Conservation (phyloP, 2,329 filamentous ascomycete genomes). For the Phyllosticta citriasiana region DNA sequence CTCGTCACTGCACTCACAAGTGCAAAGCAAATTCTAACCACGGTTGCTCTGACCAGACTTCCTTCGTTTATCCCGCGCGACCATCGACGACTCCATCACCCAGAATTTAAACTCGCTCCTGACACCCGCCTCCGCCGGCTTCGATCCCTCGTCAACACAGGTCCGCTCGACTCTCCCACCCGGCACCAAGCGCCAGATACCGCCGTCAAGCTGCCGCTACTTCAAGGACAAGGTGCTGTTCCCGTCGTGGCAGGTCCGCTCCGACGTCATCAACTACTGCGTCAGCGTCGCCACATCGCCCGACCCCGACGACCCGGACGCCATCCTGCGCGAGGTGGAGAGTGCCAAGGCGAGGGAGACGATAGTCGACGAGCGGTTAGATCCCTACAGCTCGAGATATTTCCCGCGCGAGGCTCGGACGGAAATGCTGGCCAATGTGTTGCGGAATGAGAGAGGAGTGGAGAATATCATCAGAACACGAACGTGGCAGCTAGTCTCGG, state of each 20-base stretch:
- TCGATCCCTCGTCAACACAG: slow-evolving; percentile 71
- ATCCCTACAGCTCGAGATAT: slow-evolving; percentile 82
- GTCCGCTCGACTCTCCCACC: slow-evolving; percentile 45
- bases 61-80: slow-evolving; percentile 69
- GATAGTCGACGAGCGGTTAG: slow-evolving; percentile 76
- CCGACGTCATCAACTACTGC: slow-evolving; percentile 82
- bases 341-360: slow-evolving; percentile 59
- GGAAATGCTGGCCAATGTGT: slow-evolving; percentile 61
- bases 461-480: slow-evolving; percentile 70
- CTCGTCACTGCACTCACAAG: not conserved
- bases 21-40: not conserved
- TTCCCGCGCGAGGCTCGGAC: slow-evolving; percentile 72
- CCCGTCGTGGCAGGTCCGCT: slow-evolving; percentile 75
- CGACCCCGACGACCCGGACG: slow-evolving; percentile 77
- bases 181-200: slow-evolving; percentile 42
- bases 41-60: slow-evolving; percentile 57
- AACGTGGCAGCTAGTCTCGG: slow-evolving; percentile 70
- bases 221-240: slow-evolving; percentile 78
- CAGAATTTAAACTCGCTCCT: slow-evolving; percentile 87
- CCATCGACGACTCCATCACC: slow-evolving; percentile 86
- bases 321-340: slow-evolving; percentile 58
- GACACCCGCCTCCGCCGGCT: slow-evolving; percentile 60
- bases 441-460: slow-evolving; percentile 66
- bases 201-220: slow-evolving; percentile 50
- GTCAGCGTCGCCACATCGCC: slow-evolving; percentile 76